Evolutionary conservation across 805 yeast genomes (phyloP).

Genomic region (Lipomyces yamanashiensis): DNA sequence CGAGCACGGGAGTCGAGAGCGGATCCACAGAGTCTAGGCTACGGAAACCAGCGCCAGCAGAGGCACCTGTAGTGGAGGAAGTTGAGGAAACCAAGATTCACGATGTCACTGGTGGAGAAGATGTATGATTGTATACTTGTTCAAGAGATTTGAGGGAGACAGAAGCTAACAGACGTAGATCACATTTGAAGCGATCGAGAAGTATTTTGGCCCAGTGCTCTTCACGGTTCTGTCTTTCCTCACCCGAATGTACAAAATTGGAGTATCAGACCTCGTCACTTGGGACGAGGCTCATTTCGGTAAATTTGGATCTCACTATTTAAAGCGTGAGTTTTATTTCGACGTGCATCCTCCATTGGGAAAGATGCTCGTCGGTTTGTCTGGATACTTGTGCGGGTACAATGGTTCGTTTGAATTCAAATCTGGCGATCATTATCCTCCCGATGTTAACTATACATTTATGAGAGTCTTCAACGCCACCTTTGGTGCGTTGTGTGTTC

Average conservation of each 20-base stretch:
- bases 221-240: slow-evolving; percentile 69
- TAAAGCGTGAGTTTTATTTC: slow-evolving; percentile 86
- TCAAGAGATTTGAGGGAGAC: background rate
- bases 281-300: slow-evolving; percentile 99
- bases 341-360: slow-evolving; percentile 99
- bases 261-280: slow-evolving; percentile 70
- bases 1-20: slow-evolving; percentile 13
- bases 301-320: slow-evolving; percentile 89
- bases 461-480: slow-evolving; percentile 90
- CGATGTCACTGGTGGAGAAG: background rate
- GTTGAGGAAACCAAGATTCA: slow-evolving; percentile 2
- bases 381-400: slow-evolving; percentile 85
- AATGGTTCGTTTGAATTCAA: slow-evolving; percentile 90
- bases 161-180: background rate
- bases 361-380: slow-evolving; percentile 85
- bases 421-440: slow-evolving; percentile 78
- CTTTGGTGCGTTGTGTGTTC: slow-evolving; percentile 83
- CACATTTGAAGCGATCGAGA: slow-evolving; percentile 21
- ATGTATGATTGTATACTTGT: background rate
- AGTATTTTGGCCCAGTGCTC: slow-evolving; percentile 44
- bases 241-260: slow-evolving; percentile 64
- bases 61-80: background rate
- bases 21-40: slow-evolving; percentile 10
- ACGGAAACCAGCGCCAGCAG: background rate
- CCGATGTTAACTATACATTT: slow-evolving; percentile 71